Evolutionary conservation across 2,329 filamentous ascomycete species (phyloP).

Genomic region (Didymella glomerata): DNA sequence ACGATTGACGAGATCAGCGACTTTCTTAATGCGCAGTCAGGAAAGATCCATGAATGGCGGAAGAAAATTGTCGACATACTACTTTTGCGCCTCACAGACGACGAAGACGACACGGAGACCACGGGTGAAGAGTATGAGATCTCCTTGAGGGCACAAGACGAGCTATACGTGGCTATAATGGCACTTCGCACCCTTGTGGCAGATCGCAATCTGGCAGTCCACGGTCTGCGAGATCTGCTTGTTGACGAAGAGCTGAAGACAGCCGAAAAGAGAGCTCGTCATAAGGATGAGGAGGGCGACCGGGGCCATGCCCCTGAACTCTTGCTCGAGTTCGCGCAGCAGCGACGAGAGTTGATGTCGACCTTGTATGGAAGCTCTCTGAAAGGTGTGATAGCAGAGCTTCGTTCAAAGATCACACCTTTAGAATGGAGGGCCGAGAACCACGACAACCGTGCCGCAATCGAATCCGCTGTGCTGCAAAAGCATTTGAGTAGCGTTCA

Average conservation of each 20-base stretch:
- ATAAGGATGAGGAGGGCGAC: conserved; percentile 61
- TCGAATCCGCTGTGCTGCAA: conserved; percentile 72
- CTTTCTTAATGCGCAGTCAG: conserved; percentile 75
- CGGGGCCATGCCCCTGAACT: conserved; percentile 74
- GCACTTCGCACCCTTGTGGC: conserved; percentile 77
- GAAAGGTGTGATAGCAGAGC: conserved; percentile 72
- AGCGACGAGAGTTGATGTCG: conserved; percentile 61
- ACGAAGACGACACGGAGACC: conserved; percentile 77
- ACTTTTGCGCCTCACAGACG: conserved; percentile 79
- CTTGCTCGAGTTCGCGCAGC: conserved; percentile 62
- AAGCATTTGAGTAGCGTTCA: conserved; percentile 69
- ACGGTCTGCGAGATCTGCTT: conserved; percentile 78
- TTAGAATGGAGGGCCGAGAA: conserved; percentile 66
- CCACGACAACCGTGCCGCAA: conserved; percentile 63
- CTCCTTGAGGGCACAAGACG: conserved; percentile 86
- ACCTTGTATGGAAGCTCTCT: conserved; percentile 67
- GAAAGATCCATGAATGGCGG: conserved; percentile 77
- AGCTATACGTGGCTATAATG: conserved; percentile 86
- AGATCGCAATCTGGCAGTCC: conserved; percentile 79
- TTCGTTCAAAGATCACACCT: conserved; percentile 69
- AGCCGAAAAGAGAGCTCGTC: conserved; percentile 67
- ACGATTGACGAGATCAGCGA: conserved; percentile 71
- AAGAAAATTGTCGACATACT: conserved; percentile 76
- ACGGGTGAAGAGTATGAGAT: conserved; percentile 91
- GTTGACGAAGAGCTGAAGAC: conserved; percentile 75